Conservation (phyloP, 2,329 filamentous ascomycete species). For the Exutisphaerella laricina region DNA sequence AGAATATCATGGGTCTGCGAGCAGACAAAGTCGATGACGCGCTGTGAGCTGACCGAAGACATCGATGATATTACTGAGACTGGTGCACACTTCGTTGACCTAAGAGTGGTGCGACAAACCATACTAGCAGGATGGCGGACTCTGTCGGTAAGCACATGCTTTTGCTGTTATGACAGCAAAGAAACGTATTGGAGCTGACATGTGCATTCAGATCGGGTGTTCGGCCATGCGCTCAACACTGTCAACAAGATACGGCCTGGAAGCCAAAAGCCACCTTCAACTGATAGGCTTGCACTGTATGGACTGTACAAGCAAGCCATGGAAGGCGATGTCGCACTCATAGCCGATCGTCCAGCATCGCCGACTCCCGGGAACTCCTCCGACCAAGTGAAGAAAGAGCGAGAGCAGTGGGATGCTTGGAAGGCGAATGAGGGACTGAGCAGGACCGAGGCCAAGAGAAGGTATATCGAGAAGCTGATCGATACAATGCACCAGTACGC, state of each 20-base stretch:
- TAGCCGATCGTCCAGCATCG: constrained; percentile 73
- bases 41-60: too few relatives aligned
- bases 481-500: constrained; percentile 97
- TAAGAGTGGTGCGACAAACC: too few relatives aligned
- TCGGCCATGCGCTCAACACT: constrained; percentile 97
- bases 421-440: constrained; percentile 76
- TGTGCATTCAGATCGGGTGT: constrained; percentile 72
- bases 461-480: constrained; percentile 90
- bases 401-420: constrained; percentile 72
- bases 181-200: not conserved
- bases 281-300: constrained; percentile 86
- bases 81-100: too few relatives aligned
- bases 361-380: constrained; percentile 14
- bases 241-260: constrained; percentile 97
- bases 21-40: too few relatives aligned
- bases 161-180: not conserved
- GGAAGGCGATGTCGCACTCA: constrained; percentile 93
- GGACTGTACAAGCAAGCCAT: constrained; percentile 98
- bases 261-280: constrained; percentile 76
- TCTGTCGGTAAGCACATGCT: constrained; percentile 25
- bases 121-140: constrained; percentile 31
- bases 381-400: constrained; percentile 34
- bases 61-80: too few relatives aligned
- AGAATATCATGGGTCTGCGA: too few relatives aligned
- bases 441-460: constrained; percentile 86